These are phyloP conservation scores for Penicillium simplicissimum DNA, from an alignment of 495 filamentous ascomycete genomes.

Conservation along the genomic window DNA sequence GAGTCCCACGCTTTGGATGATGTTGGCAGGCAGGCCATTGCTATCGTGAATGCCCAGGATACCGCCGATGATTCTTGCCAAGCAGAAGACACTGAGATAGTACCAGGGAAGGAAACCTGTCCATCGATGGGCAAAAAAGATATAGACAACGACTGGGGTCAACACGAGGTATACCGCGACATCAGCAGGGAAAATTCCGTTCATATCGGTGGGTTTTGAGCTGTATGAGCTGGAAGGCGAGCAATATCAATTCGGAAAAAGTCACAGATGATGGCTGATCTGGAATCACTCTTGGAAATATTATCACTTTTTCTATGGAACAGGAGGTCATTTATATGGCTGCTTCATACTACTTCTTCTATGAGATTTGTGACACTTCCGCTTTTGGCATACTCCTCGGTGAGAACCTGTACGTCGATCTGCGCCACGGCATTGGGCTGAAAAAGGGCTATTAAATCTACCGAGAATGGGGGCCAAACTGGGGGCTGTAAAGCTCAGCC, in stretches of 20 bases:
- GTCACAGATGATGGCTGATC: too few species aligned
- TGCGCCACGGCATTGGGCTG: neutral
- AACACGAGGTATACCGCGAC: neutral
- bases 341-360: neutral
- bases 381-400: neutral
- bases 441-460: neutral
- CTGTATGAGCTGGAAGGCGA: neutral
- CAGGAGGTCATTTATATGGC: neutral
- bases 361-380: neutral
- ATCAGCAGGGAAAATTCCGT: neutral
- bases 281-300: too few species aligned
- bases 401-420: neutral
- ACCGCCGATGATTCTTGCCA: neutral
- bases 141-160: neutral
- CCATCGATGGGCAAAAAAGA: neutral
- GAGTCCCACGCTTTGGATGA: neutral
- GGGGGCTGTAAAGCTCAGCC: neutral
- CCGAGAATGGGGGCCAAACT: neutral
- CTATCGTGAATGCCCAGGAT: neutral
- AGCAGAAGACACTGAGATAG: neutral
- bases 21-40: neutral
- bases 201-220: neutral
- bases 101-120: neutral
- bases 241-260: too few species aligned
- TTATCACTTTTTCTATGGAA: neutral